A percentile compares a stretch with the other conserved stretches of the same genome.
These are phyloP conservation scores for Pythium brassicae DNA, from an alignment of 352 stramenopile genomes.

Conservation along the genomic window DNA sequence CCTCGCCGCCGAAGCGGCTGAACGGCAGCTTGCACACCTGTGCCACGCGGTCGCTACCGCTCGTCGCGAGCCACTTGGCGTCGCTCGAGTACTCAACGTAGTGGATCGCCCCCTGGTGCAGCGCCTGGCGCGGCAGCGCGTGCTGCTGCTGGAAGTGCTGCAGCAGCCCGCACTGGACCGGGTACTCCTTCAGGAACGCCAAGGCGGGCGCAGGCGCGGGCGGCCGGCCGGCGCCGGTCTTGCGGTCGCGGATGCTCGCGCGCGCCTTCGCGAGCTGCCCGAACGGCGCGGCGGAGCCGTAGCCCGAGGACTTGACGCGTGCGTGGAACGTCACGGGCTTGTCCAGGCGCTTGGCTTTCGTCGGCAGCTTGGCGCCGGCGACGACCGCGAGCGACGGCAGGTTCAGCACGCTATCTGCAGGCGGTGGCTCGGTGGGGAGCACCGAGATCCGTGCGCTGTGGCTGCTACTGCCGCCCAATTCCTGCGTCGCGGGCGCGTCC, in stretches of 20 bases:
- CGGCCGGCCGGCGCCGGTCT: constrained; percentile 8
- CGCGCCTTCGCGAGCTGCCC: constrained; percentile 13
- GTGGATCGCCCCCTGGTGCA: constrained; percentile 70
- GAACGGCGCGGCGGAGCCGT: constrained; percentile 37
- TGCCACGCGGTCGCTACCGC: constrained; percentile 54
- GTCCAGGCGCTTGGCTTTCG: constrained; percentile 32
- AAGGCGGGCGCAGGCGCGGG: constrained; percentile 17
- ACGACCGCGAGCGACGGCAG: constrained; percentile 29
- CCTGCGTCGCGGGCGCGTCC: neutral
- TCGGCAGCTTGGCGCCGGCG: constrained; percentile 10
- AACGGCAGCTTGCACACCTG: constrained; percentile 69
- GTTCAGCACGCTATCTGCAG: constrained; percentile 55
- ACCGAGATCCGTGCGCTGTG: constrained; percentile 29
- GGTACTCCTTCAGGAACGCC: constrained; percentile 70
- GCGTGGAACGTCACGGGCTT: constrained; percentile 81
- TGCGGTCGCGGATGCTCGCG: constrained; percentile 21
- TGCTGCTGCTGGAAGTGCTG: constrained; percentile 57
- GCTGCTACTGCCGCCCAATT: neutral
- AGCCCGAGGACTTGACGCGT: constrained; percentile 78
- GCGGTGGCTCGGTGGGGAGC: constrained; percentile 39
- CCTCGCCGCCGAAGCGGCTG: constrained; percentile 59
- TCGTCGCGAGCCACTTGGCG: constrained; percentile 67
- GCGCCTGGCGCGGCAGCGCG: constrained; percentile 36
- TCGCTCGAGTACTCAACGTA: constrained; percentile 76
- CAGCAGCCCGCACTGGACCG: constrained; percentile 48